Evolutionary conservation across 176 grass and related monocot genomes (phyloP), one percentile per base, ranked within the genome.

Genomic region (Musa itinerans): DNA sequence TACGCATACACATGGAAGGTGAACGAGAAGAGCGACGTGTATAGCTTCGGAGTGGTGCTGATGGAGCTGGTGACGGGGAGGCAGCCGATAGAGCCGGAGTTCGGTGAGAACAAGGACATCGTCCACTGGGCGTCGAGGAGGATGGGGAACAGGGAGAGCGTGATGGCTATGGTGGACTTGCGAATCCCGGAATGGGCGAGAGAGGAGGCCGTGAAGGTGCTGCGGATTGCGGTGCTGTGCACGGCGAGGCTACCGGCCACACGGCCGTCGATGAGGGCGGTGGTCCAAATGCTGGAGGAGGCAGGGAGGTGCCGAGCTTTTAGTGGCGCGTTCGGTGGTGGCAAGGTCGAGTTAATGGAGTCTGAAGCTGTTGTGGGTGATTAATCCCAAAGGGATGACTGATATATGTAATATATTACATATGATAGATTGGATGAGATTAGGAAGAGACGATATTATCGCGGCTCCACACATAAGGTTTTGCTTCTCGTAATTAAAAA

Each of bases 21-120:
- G 80, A 92, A 81, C 9, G 87, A 96, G 69, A 96, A 96, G 89
- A 86, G 85, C 49, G 93, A 96, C 73, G 89, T 96, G 25, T 96
- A 96, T 72, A 96, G 93, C 74, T 96, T 88, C 53, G 93, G 87
- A 49, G 87, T 96, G 0, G 93, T 96, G 63, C 77, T 96, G 24
- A 83, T 96, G 55, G 93, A 96, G 84, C 78, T 96, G 27, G 25
- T 86, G 24, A 96, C 89, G 0, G 83, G 93, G 25, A 78, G 78
- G 54, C 83, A 52, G 82, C 89, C 93, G 1, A 86, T 96, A 11
- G 93, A 96, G 61, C n/a, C 71, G 17, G 54, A 73, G 27, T 96
- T 85, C 64, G 93, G 89, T 3, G 93, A 96, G 53, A 85, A 79
- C 25, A 92, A 80, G 66, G 89, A 90, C 86, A 90, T 96, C 64